Evolutionary conservation across 768 basidiomycete species (phyloP), one percentile per base, ranked within the genome.

Genomic region (Bullera alba): DNA sequence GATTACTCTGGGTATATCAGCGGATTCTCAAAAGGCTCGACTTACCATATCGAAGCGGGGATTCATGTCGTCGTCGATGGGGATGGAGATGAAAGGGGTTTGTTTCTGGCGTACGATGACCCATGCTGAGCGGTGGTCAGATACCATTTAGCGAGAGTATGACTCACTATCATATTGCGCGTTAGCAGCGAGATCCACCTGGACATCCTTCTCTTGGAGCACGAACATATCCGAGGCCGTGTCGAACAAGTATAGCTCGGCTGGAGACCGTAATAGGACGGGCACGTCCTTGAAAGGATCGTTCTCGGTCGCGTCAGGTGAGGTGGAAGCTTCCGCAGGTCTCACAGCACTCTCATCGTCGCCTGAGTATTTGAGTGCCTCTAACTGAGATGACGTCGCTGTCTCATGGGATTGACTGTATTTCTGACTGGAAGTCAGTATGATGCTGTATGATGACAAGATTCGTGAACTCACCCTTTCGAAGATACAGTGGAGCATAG

Each of bases 401-500:
- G 77, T 79, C 48, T 87, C 83, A 10, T 87, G 86, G 59, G 80
- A 81, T 44, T 60, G 76, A 61, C 78, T 83, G 76, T 85, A 84
- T 76, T 91, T 92, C 74, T 91, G 81, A 26, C 37, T 14, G 10
- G 5, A 19, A 2, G 23, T 53, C 30, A 60, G 56, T 21, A n/a
- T 30, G 37, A 23, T 34, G 5, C 51, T 10, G 2, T 34, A n/a
- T n/a, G n/a, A n/a, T n/a, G n/a, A n/a, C n/a, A n/a, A n/a, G 10
- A 21, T 39, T 12, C 22, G 37, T 21, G 17, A 5, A 62, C 72
- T 56, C 41, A 72, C 72, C 51, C 73, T 58, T 69, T 99, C 95
- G 72, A 85, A 97, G 83, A 97, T 90, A 51, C 93, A 93, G 25
- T 87, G 83, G 61, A 93, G 87, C 79, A 96, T 86, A 74, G 90